Percentiles rank a stretch among this genome's conserved stretches.
phyloP scores from a whole-genome alignment of 148 eudicot species.

The Rhododendron mucronatum region DNA sequence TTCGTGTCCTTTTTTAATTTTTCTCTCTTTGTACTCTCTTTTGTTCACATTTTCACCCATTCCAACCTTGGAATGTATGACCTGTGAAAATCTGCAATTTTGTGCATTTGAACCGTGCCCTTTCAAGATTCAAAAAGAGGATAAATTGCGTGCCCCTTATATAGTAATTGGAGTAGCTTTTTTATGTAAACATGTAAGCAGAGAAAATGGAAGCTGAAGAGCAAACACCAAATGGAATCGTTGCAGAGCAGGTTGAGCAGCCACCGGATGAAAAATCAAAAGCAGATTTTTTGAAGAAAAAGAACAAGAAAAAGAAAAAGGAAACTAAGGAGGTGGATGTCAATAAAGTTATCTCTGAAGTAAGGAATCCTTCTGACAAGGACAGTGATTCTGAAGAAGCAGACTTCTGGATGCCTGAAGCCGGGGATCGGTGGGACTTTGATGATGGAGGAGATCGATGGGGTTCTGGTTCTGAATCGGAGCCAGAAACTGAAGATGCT shows the following conservation, averaged over 20 bases:
- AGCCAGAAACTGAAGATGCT: conserved; percentile 38
- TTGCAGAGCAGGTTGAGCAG: conserved; percentile 24
- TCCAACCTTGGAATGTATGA: not conserved
- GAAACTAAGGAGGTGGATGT: conserved; percentile 30
- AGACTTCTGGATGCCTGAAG: conserved; percentile 81
- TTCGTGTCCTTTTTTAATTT: conserved; percentile 23
- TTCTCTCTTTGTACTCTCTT: conserved; percentile 5
- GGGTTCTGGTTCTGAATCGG: conserved; percentile 64
- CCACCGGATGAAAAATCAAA: conserved; percentile 23
- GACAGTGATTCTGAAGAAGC: conserved; percentile 53
- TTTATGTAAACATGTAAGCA: conserved; percentile 17
- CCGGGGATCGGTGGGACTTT: conserved; percentile 77
- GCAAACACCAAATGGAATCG: conserved; percentile 20
- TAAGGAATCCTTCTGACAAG: conserved; percentile 28
- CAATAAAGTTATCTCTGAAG: conserved; percentile 25
- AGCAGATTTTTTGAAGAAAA: conserved; percentile 27
- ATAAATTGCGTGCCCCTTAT: not conserved
- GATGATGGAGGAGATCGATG: conserved; percentile 87
- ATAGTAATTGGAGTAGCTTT: not conserved
- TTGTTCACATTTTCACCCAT: not conserved
- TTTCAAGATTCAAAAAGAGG: not conserved
- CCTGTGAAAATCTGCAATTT: not conserved
- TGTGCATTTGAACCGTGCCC: not conserved
- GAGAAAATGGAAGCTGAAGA: conserved; percentile 71
- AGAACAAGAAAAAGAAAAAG: conserved; percentile 48